Base-by-base conservation (phyloP, 768 basidiomycete species). In the Boletus pseudo-olivaceus region DNA sequence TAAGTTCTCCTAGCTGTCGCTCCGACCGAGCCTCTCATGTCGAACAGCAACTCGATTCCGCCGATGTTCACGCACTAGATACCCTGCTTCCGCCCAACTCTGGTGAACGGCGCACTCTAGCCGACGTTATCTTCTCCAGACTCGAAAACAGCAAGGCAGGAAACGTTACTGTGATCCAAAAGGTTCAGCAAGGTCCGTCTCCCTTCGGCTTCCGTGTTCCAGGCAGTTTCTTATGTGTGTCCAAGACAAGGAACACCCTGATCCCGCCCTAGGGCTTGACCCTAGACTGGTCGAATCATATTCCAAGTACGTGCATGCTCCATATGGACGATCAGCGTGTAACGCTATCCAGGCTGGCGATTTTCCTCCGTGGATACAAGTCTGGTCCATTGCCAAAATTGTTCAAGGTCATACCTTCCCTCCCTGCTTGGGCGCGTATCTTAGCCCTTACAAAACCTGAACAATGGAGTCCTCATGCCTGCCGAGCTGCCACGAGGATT, bases 91-190 rank as follows among this genome's bases (percentile, higher is more conserved):
- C 93, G 37, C 73, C 83, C 14, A 90, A 87, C 70, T 78, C 82
- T 15, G 80, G 81, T 7, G 87, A 90, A 68, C 82, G 91, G 42
- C 81, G 82, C 69, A 98, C 96, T 3, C 75, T 99, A 30, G 97
- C 97, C 30, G 97, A 99, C 68, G 78, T 98, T n/a, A 99, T 98
- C 55, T 92, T 99, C 67, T 81, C 90, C 26, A 98, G 98, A 73
- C 78, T 99, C 23, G 88, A 95, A 54, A 81, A 78, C 53, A 78
- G 75, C 47, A 83, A 86, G 57, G 69, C 78, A 5, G 75, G 76
- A 42, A 76, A 79, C 37, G 69, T 82, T 8, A 78, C 81, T 10
- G 74, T 80, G 29, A 83, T 85, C 51, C 79, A 80, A 67, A 83
- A 83, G 62, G 79, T 82, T 8, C 76, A 79, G 27, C 83, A 80